Evolutionary conservation across 345 rosid genomes (phyloP).

Genomic region (Boechera divaricarpa): DNA sequence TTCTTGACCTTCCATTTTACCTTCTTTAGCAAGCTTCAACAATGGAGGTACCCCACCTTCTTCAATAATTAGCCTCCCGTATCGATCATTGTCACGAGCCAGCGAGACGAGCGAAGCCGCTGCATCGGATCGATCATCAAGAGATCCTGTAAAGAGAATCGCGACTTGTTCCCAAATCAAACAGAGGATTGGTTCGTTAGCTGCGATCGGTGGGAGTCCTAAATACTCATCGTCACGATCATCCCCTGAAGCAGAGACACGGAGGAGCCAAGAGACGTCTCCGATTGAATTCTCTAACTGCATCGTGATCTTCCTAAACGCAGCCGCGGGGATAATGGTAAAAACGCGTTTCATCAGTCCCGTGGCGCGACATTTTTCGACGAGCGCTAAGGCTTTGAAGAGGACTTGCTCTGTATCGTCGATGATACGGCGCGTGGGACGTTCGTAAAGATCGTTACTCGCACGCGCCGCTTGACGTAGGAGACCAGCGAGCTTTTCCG

Average conservation of each 20-base stretch:
- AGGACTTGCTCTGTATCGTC: conserved; percentile 82
- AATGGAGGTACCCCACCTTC: conserved; percentile 89
- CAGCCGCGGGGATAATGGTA: conserved; percentile 82
- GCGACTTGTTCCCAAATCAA: conserved; percentile 92
- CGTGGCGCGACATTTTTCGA: conserved; percentile 67
- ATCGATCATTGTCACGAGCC: conserved; percentile 79
- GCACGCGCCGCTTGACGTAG: conserved; percentile 85
- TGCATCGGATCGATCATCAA: conserved; percentile 70
- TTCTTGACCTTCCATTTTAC: conserved; percentile 76
- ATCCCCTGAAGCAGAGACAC: conserved; percentile 64
- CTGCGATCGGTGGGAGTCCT: conserved; percentile 86
- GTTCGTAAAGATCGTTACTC: conserved; percentile 71
- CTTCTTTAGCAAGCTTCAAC: conserved; percentile 79
- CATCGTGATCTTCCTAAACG: conserved; percentile 64
- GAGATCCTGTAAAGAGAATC: conserved; percentile 64
- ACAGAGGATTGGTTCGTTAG: conserved; percentile 83
- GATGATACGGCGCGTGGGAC: conserved; percentile 77
- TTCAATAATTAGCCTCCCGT: conserved; percentile 78
- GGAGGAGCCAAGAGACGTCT: conserved; percentile 77
- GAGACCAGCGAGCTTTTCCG: conserved; percentile 70
- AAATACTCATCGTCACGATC: conserved; percentile 72
- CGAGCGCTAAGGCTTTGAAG: conserved; percentile 63
- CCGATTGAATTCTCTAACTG: conserved; percentile 84
- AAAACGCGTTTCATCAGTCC: conserved; percentile 74
- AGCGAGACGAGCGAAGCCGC: conserved; percentile 80